Conservation (phyloP, 768 basidiomycete genomes). For the Asterophora lycoperdoides region DNA sequence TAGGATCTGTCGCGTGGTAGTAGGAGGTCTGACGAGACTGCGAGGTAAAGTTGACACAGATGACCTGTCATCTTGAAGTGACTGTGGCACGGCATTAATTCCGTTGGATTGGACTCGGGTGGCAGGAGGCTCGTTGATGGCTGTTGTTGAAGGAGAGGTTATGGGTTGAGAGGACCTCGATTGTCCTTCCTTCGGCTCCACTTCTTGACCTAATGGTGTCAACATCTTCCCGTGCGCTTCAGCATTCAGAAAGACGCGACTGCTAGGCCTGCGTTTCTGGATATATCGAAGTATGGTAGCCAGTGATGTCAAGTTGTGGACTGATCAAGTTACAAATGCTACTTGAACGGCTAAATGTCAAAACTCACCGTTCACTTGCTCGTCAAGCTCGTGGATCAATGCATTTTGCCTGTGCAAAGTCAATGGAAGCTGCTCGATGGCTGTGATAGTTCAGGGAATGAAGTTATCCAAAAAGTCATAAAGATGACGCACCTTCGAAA, state of each 20-base stretch:
- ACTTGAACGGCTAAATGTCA: conserved; percentile 9
- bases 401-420: conserved; percentile 67
- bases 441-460: conserved; percentile 31
- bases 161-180: not conserved
- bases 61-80: not conserved
- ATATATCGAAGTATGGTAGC: conserved; percentile 48
- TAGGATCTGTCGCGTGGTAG: conserved; percentile 47
- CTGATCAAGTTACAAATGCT: conserved; percentile 22
- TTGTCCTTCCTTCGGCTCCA: not conserved
- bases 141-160: not conserved
- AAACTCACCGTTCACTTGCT: conserved; percentile 53
- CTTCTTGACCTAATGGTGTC: not conserved
- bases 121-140: not conserved
- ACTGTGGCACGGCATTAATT: not conserved
- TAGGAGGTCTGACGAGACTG: conserved; percentile 24
- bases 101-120: not conserved
- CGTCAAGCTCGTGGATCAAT: conserved; percentile 69
- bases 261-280: conserved; percentile 16
- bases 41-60: conserved; percentile 17
- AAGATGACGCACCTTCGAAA: conserved; percentile 55
- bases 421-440: conserved; percentile 74
- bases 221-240: conserved; percentile 2
- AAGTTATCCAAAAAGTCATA: not conserved
- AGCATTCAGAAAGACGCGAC: not conserved
- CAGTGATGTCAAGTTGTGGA: conserved; percentile 36